Conservation (phyloP, 371 early-diverging fungal genomes). For the Circinella umbellata region DNA sequence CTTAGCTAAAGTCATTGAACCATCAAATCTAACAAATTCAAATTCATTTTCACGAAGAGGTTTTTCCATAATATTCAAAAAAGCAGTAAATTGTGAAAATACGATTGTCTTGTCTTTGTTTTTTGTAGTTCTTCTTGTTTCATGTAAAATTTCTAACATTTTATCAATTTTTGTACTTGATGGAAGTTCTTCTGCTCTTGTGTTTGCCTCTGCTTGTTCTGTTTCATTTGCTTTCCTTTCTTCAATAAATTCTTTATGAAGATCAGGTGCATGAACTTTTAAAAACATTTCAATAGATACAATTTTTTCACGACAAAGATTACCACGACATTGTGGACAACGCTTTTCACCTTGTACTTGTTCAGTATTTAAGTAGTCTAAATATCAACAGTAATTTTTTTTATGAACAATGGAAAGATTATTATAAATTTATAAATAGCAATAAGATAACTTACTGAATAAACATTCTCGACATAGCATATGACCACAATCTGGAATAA, state of each 20-base stretch:
- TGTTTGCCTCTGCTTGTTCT: background rate
- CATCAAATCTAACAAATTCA: slow-evolving; percentile 51
- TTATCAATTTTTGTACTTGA: slow-evolving; percentile 57
- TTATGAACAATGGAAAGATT: too few relatives aligned
- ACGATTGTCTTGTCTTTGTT: slow-evolving; percentile 74
- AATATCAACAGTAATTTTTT: too few relatives aligned
- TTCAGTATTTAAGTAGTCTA: slow-evolving; percentile 28
- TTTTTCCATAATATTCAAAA: slow-evolving; percentile 63
- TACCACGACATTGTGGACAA: slow-evolving; percentile 52
- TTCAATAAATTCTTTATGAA: slow-evolving; percentile 16
- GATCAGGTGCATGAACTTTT: slow-evolving; percentile 34
- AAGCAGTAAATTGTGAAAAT: slow-evolving; percentile 78
- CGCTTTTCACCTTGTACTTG: slow-evolving; percentile 18
- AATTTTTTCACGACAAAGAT: slow-evolving; percentile 17
- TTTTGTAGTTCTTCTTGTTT: slow-evolving; percentile 30
- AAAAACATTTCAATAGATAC: slow-evolving; percentile 34
- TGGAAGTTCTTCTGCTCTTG: background rate
- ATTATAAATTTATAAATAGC: too few relatives aligned
- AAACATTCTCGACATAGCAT: slow-evolving; percentile 54
- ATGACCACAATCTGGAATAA: slow-evolving; percentile 46
- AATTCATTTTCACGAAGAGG: slow-evolving; percentile 56
- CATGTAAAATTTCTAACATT: slow-evolving; percentile 51
- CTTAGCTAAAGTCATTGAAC: slow-evolving; percentile 43
- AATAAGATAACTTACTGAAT: slow-evolving; percentile 23
- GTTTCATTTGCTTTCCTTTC: background rate